Base-by-base conservation (phyloP, 805 yeast genomes). In the Monosporozyma servazzii region DNA sequence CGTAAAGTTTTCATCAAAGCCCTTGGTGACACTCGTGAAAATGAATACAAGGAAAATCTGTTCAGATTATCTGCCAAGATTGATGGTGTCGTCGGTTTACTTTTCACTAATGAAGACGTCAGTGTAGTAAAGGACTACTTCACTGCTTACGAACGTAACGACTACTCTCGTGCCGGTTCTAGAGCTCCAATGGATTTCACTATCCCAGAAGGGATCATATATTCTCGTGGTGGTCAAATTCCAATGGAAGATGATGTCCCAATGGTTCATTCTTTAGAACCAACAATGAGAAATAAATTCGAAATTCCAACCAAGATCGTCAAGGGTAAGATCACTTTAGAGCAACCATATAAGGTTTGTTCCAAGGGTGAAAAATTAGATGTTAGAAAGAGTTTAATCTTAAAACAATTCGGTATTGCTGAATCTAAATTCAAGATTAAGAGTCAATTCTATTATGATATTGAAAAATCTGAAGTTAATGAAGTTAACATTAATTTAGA, bases 391-490 rank as follows among this genome's bases (percentile, higher is more conserved):
- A 95, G 97, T 23, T 78, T 93, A 58, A 81, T 93, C 51, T 76
- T 93, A 68, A 93, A 93, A 71, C 93, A 88, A 60, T 95, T 93
- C 69, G 99, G 99, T 63, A 80, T 95, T 52, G 97, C 97, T 11
- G 88, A 89, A 51, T 78, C 96, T 45, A 89, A 87, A 65, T 93
- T 91, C 72, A 88, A 82, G 69, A 95, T 93, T 49, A 77, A 80
- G 60, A 72, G 86, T 56, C 71, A 82, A 59, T 96, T 93, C 18
- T 87, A 77, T 68, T 91, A 86, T 66, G 82, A 85, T 66, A 82
- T 78, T 53, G 88, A 87, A 57, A 50, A 68, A 17, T 56, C 70
- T 36, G 56, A 62, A 42, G 61, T 71, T 49, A 62, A 65, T 45
- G 55, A 58, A 45, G 68, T 69, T 20, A 54, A 62, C 49, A 63